phyloP scores from a whole-genome alignment of 306 rosid genomes.

The Crataegus laevigata region DNA sequence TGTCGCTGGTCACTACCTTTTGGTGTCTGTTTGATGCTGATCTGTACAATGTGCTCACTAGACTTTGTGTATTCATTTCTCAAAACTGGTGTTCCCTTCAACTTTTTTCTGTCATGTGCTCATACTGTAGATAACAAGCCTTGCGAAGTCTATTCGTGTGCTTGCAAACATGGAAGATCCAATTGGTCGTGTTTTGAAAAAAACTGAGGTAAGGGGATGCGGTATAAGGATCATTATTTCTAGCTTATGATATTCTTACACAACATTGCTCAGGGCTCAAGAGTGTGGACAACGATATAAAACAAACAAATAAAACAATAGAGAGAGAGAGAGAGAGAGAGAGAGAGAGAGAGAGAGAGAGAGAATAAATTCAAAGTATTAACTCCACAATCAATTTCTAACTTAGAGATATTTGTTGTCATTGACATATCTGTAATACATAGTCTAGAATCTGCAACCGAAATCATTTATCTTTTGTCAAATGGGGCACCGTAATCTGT shows the following conservation, averaged over 20 bases:
- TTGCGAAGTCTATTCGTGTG: constrained; percentile 67
- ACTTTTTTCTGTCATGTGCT: constrained; percentile 15
- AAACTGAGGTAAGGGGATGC: constrained; percentile 55
- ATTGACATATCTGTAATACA: neutral
- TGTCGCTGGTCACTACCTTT: neutral
- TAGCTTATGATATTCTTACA: constrained; percentile 8
- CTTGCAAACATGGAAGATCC: constrained; percentile 98
- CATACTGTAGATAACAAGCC: constrained; percentile 62
- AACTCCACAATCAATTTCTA: neutral
- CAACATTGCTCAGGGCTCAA: neutral
- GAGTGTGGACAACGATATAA: neutral
- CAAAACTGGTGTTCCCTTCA: constrained; percentile 1
- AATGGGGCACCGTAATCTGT: neutral
- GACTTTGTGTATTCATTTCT: neutral
- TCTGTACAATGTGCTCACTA: neutral
- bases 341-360: no score
- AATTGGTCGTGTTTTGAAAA: constrained; percentile 68
- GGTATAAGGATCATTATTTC: neutral
- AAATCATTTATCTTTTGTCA: neutral
- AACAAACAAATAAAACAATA: neutral
- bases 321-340: no score
- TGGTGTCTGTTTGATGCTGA: neutral
- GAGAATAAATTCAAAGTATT: neutral
- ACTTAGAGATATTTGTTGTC: neutral
- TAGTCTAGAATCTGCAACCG: neutral